Percentiles rank a stretch among this genome's conserved stretches.
phyloP scores from a whole-genome alignment of 1,139 yeast species.

The Kodamaea sp. region DNA sequence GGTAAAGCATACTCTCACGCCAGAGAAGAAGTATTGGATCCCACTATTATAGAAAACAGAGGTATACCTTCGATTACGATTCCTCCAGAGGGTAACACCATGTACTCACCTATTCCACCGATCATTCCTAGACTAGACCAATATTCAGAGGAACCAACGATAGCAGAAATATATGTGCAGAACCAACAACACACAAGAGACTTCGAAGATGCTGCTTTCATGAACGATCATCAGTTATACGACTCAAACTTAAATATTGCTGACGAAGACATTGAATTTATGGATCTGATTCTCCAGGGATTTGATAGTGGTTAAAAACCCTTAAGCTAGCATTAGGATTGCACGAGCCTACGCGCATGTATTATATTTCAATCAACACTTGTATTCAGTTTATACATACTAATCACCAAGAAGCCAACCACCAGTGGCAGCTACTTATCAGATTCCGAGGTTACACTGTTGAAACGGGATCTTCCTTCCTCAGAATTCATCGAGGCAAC shows the following conservation, averaged over 20 bases:
- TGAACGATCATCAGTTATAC: background rate
- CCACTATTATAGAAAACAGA: background rate
- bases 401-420: too few species aligned
- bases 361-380: too few species aligned
- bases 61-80: too few species aligned
- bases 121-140: too few species aligned
- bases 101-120: background rate
- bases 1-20: too few species aligned
- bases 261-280: slow-evolving; percentile 20
- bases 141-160: background rate
- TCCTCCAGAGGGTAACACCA: too few species aligned
- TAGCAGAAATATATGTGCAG: background rate
- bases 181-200: background rate
- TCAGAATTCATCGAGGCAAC: slow-evolving; percentile 18
- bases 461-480: slow-evolving; percentile 17
- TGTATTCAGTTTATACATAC: too few species aligned
- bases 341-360: too few species aligned
- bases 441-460: slow-evolving; percentile 15
- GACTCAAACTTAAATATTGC: slow-evolving; percentile 9
- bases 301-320: too few species aligned
- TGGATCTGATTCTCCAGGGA: slow-evolving; percentile 17
- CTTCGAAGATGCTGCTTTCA: background rate
- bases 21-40: background rate
- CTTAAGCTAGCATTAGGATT: too few species aligned
- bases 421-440: slow-evolving; percentile 3